Conservation (phyloP, 495 filamentous ascomycete genomes). For the Bathelium albidoporum region DNA sequence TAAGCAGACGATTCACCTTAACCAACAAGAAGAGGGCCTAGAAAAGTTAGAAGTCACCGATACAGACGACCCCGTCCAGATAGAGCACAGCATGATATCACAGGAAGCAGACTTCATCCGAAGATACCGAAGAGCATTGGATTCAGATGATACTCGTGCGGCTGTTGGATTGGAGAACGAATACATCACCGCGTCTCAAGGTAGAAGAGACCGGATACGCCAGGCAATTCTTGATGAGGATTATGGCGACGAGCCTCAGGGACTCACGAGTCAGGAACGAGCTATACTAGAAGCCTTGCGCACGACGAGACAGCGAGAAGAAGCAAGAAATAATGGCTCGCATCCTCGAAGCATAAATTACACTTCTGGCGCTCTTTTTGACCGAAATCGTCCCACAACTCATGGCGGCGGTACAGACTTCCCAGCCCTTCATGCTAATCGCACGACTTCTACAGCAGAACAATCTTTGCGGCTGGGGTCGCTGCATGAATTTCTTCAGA, state of each 20-base stretch:
- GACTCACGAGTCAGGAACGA: conserved; percentile 47
- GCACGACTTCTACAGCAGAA: conserved; percentile 15
- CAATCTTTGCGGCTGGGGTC: conserved; percentile 3
- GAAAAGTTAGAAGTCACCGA: conserved; percentile 30
- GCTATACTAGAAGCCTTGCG: conserved; percentile 48
- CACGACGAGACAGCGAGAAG: conserved; percentile 30
- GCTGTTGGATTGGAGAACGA: conserved; percentile 32
- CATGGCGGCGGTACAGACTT: conserved; percentile 2
- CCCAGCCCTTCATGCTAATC: neutral
- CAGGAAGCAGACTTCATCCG: conserved; percentile 30
- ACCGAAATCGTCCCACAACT: conserved; percentile 3
- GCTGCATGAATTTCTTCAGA: neutral
- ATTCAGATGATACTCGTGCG: conserved; percentile 25
- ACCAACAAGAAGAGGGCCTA: conserved; percentile 42
- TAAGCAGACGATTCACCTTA: conserved; percentile 62
- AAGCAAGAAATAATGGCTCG: conserved; percentile 17
- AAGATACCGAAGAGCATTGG: conserved; percentile 31
- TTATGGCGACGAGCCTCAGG: conserved; percentile 35
- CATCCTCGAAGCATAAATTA: conserved; percentile 35
- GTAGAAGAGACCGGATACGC: conserved; percentile 23
- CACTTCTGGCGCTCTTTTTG: conserved; percentile 31
- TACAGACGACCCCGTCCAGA: conserved; percentile 34
- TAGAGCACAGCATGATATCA: conserved; percentile 17
- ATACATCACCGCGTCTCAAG: conserved; percentile 31
- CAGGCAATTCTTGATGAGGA: conserved; percentile 11